These are phyloP conservation scores for Chaetoceros muelleri DNA, from an alignment of 108 stramenopile species.

Conservation along the genomic window DNA sequence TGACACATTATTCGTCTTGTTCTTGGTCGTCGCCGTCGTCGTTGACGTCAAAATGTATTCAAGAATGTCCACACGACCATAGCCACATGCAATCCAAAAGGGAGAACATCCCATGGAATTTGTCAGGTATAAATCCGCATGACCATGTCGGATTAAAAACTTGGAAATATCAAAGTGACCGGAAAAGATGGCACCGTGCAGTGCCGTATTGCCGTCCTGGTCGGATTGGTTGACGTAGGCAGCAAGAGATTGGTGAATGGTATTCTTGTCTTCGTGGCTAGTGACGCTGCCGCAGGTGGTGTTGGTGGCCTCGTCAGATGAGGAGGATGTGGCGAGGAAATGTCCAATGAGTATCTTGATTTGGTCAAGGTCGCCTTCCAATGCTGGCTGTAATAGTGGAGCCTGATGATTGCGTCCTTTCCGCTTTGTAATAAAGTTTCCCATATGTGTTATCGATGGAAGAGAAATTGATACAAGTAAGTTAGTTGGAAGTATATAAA, in stretches of 20 bases:
- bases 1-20: background rate
- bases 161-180: slow-evolving; percentile 24
- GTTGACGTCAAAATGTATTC: slow-evolving; percentile 23
- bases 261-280: too few relatives aligned
- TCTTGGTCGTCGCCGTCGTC: too few relatives aligned
- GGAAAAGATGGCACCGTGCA: slow-evolving; percentile 27
- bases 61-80: slow-evolving; percentile 18
- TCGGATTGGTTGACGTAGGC: slow-evolving; percentile 18
- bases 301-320: background rate
- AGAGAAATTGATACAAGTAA: too few relatives aligned
- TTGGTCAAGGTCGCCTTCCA: slow-evolving; percentile 32
- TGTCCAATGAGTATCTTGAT: slow-evolving; percentile 29
- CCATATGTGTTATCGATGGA: too few relatives aligned
- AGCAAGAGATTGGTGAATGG: too few relatives aligned
- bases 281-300: too few relatives aligned
- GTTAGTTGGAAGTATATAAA: too few relatives aligned
- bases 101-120: slow-evolving; percentile 17
- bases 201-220: slow-evolving; percentile 21
- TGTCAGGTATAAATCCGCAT: slow-evolving; percentile 1
- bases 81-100: slow-evolving; percentile 36
- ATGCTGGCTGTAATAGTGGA: slow-evolving; percentile 20
- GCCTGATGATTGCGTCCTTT: too few relatives aligned
- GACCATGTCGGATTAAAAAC: slow-evolving; percentile 15
- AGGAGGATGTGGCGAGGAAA: slow-evolving; percentile 6
- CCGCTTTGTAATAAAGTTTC: too few relatives aligned